Evolutionary conservation across 2,329 filamentous ascomycete genomes (phyloP), one percentile per base, ranked within the genome.

Genomic region (Aspergillus felis): DNA sequence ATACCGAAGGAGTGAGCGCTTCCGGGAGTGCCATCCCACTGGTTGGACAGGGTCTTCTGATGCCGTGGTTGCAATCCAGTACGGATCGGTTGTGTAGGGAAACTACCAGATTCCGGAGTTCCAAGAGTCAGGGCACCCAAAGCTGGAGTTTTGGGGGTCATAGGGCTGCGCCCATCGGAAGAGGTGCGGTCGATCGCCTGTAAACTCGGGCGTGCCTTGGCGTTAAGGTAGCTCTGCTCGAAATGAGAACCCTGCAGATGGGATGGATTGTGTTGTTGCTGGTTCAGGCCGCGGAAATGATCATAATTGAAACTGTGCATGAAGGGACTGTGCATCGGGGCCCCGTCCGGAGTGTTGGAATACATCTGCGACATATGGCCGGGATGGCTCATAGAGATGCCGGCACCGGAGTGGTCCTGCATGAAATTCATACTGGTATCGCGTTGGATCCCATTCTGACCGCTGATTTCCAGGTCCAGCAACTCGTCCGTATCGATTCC

Each of bases 291-390:
- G 48, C 89, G 85, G 72, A 91, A 95, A 63, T 92, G 89, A 38
- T 82, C 82, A 68, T 89, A 89, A 75, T 87, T 88, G 78, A 92
- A 94, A 69, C 84, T 87, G 54, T 89, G 85, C 46, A 90, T 84
- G 68, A 92, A 97, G 0, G 93, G 93, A 67, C 92, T 97, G 69
- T 95, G 90, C 59, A 96, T 93, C 5, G 93, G 92, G 54, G 91
- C 89, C 53, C 91, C 91, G 60, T 97, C 93, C 3, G 93, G 92
- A 1, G 92, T 96, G 72, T 90, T 91, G 22, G 93, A 96, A 75
- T 89, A 97, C 60, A 91, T 86, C 68, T 89, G 73, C 14, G 73
- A 88, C 69, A 91, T 86, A 57, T 89, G 87, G 50, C 83, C 79
- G 59, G 87, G 84, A 62, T 90, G 87, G 66, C 88, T 83, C 58